Conservation (phyloP, 352 stramenopile species). For the Phytopythium kandeliae region DNA sequence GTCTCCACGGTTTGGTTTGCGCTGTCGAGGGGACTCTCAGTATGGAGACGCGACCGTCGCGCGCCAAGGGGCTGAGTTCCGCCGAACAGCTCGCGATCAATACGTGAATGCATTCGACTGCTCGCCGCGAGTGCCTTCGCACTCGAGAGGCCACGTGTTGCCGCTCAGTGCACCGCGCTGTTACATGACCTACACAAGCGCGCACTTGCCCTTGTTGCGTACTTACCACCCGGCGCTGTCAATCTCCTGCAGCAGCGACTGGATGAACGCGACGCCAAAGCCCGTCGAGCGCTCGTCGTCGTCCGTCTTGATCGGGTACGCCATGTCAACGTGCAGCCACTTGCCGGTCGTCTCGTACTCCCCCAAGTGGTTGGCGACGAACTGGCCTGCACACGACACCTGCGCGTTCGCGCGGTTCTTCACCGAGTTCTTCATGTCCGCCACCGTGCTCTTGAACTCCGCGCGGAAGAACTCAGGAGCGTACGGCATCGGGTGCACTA, state of each 20-base stretch:
- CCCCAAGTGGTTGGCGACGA: constrained; percentile 93
- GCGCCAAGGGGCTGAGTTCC: no score
- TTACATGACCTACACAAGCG: no score
- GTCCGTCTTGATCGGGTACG: constrained; percentile 71
- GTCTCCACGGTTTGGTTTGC: no score
- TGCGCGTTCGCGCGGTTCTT: constrained; percentile 92
- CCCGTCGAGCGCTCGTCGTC: constrained; percentile 87
- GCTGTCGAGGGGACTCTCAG: no score
- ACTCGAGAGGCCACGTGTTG: no score
- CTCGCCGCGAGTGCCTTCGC: no score
- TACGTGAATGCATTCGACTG: no score
- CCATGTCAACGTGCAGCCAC: constrained; percentile 97
- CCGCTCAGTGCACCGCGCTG: no score
- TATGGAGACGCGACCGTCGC: no score
- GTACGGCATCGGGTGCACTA: constrained; percentile 92
- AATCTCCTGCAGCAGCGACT: constrained; percentile 61
- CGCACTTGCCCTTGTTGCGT: no score
- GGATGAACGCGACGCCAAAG: constrained; percentile 91
- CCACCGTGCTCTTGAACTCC: constrained; percentile 91
- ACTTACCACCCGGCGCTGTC: constrained; percentile 39
- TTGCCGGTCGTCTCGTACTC: constrained; percentile 70
- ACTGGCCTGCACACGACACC: constrained; percentile 92
- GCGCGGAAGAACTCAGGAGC: constrained; percentile 89
- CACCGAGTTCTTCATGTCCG: constrained; percentile 98
- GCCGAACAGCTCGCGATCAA: no score